Evolutionary conservation across 2,329 filamentous ascomycete species (phyloP).

Genomic region (Aspergillus ruber): DNA sequence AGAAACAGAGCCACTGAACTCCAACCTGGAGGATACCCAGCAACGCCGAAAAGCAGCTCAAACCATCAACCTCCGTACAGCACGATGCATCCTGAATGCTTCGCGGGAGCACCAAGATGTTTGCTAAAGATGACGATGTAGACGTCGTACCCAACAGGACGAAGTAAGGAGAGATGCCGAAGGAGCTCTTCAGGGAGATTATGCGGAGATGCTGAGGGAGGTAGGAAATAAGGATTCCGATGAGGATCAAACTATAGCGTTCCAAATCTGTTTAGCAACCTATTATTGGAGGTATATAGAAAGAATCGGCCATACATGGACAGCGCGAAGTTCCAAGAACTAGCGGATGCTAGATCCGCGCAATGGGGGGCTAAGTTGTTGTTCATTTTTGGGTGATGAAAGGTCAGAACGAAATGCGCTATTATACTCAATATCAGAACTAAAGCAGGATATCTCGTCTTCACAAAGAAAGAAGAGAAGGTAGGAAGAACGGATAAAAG

Average conservation of each 20-base stretch:
- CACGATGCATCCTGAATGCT: constrained; percentile 79
- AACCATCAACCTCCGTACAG: constrained; percentile 71
- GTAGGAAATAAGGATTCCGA: constrained; percentile 88
- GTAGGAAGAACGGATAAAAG: not conserved
- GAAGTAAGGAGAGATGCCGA: constrained; percentile 93
- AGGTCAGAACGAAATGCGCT: not conserved
- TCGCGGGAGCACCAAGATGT: constrained; percentile 81
- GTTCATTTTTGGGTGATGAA: constrained; percentile 8
- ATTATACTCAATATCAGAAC: no score
- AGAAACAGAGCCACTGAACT: constrained; percentile 86
- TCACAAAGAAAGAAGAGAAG: not conserved
- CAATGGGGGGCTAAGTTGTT: constrained; percentile 33
- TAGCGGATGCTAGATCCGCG: constrained; percentile 44
- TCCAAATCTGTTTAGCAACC: not conserved
- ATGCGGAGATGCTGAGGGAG: constrained; percentile 92
- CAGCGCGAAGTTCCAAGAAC: constrained; percentile 47
- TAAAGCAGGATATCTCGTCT: not conserved
- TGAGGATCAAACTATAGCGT: constrained; percentile 55
- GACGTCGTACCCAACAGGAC: constrained; percentile 89
- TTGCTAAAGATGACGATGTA: constrained; percentile 80
- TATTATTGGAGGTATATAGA: constrained; percentile 1
- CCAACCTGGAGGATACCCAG: constrained; percentile 88
- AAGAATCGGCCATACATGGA: constrained; percentile 42
- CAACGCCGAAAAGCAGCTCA: constrained; percentile 78
- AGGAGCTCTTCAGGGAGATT: constrained; percentile 74